Evolutionary conservation across 2,329 filamentous ascomycete species (phyloP), one percentile per base, ranked within the genome.

Genomic region (Diaporthe sp.): DNA sequence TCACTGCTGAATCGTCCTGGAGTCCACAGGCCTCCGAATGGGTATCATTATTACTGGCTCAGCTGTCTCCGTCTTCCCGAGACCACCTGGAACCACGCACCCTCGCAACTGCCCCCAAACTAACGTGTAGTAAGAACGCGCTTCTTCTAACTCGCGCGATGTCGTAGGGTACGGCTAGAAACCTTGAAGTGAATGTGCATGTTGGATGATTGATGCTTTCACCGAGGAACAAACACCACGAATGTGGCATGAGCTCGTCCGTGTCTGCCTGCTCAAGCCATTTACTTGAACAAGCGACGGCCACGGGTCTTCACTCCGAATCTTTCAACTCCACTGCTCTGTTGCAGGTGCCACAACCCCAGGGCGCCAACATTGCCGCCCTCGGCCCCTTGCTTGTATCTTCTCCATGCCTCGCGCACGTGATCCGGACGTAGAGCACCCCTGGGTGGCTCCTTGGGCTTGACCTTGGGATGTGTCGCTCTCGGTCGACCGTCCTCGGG

Each of bases 401-500:
- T 87, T 73, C 93, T 87, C 81, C 93, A 86, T 7, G 94, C 93
- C 82, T 96, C 94, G 28, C 93, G 87, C 60, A 96, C 82, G 82
- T 96, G 94, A 76, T 95, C 94, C 0, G 94, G 93, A 35, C 92
- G 89, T 61, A 96, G 81, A 1, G 94, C 93, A 0, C 88, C 90
- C 50, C 87, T 85, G 54, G 84, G 82, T 5, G 80, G 81, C 60
- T 85, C 81, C 52, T 82, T 80, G 9, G 84, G 81, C 28, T 82
- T 76, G 73, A 79, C 84, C 77, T 79, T 83, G 58, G 76, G 77
- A 2, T 80, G 78, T 72, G 80, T 83, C 5, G 78, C 73, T 15
- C 75, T 71, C 0, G 75, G 75, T 8, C 74, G 72, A 10, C 79
- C 77, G 5, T 77, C 76, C 54, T 77, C 74, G 6, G 45, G 67